Evolutionary conservation across 2,329 filamentous ascomycete species (phyloP).

Genomic region (Alternaria sp.): DNA sequence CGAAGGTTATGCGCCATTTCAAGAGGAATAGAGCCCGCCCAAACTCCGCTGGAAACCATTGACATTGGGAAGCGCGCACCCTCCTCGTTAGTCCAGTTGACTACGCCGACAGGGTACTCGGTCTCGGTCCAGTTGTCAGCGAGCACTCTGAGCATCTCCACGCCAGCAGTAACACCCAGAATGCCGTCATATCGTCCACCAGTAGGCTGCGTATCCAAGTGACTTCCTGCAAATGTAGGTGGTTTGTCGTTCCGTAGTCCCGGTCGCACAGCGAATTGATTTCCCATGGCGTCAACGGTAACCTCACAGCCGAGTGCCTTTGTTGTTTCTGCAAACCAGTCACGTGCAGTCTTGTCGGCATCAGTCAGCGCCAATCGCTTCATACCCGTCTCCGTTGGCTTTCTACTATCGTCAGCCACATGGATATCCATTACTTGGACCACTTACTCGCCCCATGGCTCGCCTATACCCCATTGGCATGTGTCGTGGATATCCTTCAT

Average conservation of each 20-base stretch:
- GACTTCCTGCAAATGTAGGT: slow-evolving; percentile 73
- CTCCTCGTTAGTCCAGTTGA: slow-evolving; percentile 86
- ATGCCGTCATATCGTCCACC: slow-evolving; percentile 80
- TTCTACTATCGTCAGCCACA: slow-evolving; percentile 42
- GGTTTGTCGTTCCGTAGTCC: slow-evolving; percentile 64
- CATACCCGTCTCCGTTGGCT: slow-evolving; percentile 75
- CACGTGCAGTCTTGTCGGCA: slow-evolving; percentile 72
- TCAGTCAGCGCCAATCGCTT: slow-evolving; percentile 74
- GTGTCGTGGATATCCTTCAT: slow-evolving; percentile 70
- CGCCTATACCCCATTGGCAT: slow-evolving; percentile 70
- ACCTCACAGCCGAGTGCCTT: slow-evolving; percentile 69
- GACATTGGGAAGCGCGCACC: slow-evolving; percentile 79
- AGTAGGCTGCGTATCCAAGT: slow-evolving; percentile 63
- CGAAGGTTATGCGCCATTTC: slow-evolving; percentile 65
- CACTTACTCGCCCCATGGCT: slow-evolving; percentile 69
- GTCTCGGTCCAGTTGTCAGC: slow-evolving; percentile 73
- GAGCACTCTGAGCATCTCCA: slow-evolving; percentile 74
- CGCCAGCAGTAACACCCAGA: slow-evolving; percentile 72
- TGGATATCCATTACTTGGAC: background rate
- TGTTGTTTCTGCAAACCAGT: slow-evolving; percentile 75
- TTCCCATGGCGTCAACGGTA: slow-evolving; percentile 77
- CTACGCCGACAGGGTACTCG: slow-evolving; percentile 72
- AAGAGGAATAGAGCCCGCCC: slow-evolving; percentile 71
- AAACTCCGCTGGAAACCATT: slow-evolving; percentile 78
- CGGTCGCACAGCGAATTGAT: slow-evolving; percentile 76